Evolutionary conservation across 1,139 yeast species (phyloP), one percentile per base, ranked within the genome.

Genomic region (Nematodospora anomalae): DNA sequence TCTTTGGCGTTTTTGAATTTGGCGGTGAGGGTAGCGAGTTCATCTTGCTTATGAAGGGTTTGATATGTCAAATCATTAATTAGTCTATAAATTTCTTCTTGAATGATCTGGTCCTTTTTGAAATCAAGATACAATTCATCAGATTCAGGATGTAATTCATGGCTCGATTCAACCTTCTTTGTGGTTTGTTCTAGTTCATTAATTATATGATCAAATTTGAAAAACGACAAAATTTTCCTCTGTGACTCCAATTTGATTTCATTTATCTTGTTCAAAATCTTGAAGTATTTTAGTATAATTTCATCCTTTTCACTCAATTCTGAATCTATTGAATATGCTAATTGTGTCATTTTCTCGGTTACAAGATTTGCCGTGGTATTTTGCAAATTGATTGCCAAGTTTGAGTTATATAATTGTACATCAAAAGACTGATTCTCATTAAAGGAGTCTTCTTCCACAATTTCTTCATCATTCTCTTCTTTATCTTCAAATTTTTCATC

Each of bases 291-390:
- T 29, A 63, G 45, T 9, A 69, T 53, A 24, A 51, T 52, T 21
- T 67, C 71, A 41, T 71, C 76, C 37, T 59, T 58, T 32, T 61
- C 65, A 32, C 56, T 58, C 37, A 71, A 58, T 43, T 71, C 76
- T 40, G 60, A 64, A 41, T 68, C 74, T 13, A 71, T 62, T 9
- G 62, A 47, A 44, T 57, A 69, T 4, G 71, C 64, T 38, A 71
- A 52, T 37, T 68, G 71, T 1, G 70, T 58, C 38, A 71, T 53
- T 38, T 64, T 67, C 36, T 67, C 75, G 0, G 71, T 65, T 11
- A 71, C 54, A 32, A 54, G 32, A 37, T 65, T 64, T 8, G 71
- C 56, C 1, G 71, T 54, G 3, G 61, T 50, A 38, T 58, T 64
- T 15, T 68, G 67, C 24, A 64, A 46, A 40, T 62, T 62, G 12